A percentile compares a stretch with the other conserved stretches of the same genome.
Evolutionary conservation across 495 filamentous ascomycete genomes (phyloP).

Genomic region (Cetradonia linearis): DNA sequence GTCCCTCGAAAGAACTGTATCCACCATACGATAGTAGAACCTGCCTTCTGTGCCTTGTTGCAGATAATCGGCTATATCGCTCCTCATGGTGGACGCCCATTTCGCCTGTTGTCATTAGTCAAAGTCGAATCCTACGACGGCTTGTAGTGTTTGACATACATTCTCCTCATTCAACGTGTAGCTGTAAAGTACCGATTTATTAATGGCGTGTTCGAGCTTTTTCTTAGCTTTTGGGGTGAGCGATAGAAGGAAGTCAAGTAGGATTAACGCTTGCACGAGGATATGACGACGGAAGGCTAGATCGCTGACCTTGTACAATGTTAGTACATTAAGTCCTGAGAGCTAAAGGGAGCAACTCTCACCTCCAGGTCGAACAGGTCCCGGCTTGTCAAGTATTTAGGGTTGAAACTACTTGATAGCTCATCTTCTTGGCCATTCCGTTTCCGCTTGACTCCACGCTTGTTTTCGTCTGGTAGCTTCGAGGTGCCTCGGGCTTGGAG

Average conservation of each 20-base stretch:
- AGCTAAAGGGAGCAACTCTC: slow-evolving; percentile 22
- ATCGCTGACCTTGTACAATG: slow-evolving; percentile 60
- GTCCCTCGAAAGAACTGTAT: slow-evolving; percentile 86
- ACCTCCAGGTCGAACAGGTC: slow-evolving; percentile 95
- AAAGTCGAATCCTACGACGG: neutral
- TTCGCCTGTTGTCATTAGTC: slow-evolving; percentile 37
- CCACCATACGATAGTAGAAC: slow-evolving; percentile 92
- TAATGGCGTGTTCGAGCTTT: slow-evolving; percentile 56
- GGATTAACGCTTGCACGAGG: slow-evolving; percentile 84
- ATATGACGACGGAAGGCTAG: slow-evolving; percentile 88
- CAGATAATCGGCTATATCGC: slow-evolving; percentile 66
- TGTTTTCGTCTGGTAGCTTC: slow-evolving; percentile 49
- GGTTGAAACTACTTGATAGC: slow-evolving; percentile 74
- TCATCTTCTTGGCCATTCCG: slow-evolving; percentile 48
- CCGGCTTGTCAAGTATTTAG: slow-evolving; percentile 89
- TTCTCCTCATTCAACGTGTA: slow-evolving; percentile 73
- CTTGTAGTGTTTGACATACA: slow-evolving; percentile 36
- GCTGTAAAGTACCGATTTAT: slow-evolving; percentile 78
- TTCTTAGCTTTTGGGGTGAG: slow-evolving; percentile 74
- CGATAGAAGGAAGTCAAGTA: slow-evolving; percentile 85
- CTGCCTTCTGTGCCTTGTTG: slow-evolving; percentile 68
- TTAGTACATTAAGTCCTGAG: neutral
- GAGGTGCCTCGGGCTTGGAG: slow-evolving; percentile 38
- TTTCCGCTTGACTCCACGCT: slow-evolving; percentile 63
- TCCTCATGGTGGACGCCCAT: slow-evolving; percentile 69